Evolutionary conservation across 202 grass and related monocot genomes (phyloP), one percentile per base, ranked within the genome.

Genomic region (Panicum virgatum): DNA sequence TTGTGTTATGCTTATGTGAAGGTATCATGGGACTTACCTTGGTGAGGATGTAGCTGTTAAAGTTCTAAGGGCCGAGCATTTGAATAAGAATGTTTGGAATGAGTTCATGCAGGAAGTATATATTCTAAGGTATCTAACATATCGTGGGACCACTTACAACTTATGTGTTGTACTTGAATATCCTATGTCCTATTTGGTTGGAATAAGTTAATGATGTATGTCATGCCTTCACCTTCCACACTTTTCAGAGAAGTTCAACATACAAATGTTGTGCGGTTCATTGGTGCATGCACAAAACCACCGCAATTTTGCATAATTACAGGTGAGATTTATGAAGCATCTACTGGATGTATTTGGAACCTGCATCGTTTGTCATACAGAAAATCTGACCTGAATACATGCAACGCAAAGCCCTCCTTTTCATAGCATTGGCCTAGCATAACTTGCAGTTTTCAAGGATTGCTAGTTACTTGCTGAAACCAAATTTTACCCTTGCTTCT

Each of bases 81-180:
- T 94, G 80, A 96, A 92, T 83, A 91, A 94, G 75, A 91, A 89
- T 79, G 76, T 92, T 57, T 88, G 85, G 80, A 87, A 94, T 2
- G 96, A 99, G 79, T 99, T 99, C 78, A 87, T 82, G 1, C 96
- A 99, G 87, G 96, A 99, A 96, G 89, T 99, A 66, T 86, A 86
- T 82, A 99, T 99, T 87, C 90, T 96, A 92, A 99, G 93, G 96
- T 99, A 91, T 72, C 58, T 52, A 19, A 76, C 62, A 84, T 76
- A 78, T 78, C 66, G 38, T 58, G 62, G 71, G 43, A 32, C 54
- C 68, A 79, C 70, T 54, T 72, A 20, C 75, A 30, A 79, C 19
- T 77, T 72, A 18, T 80, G 38, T 75, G 61, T 44, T 78, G 40
- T 65, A 69, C 59, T 77, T 61, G 71, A 82, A 82, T 36, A 53